Evolutionary conservation across 768 basidiomycete genomes (phyloP).

Genomic region (Rhodotorula sphaerocarpa): DNA sequence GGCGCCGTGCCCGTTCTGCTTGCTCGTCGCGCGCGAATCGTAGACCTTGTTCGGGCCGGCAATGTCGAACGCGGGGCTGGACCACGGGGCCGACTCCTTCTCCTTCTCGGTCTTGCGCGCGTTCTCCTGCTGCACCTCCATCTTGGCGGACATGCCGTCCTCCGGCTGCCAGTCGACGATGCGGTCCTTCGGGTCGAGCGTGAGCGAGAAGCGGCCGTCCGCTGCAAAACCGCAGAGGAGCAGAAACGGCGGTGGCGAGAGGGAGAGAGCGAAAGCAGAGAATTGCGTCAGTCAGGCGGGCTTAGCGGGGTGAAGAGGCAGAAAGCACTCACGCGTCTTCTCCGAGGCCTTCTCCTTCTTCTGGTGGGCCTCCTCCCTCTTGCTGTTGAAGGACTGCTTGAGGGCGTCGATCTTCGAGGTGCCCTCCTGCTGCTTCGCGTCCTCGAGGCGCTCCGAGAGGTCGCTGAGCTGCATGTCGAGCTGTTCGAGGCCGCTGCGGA

Average conservation of each 20-base stretch:
- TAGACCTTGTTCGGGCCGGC: slow-evolving; percentile 29
- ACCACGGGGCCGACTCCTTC: slow-evolving; percentile 53
- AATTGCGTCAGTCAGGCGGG: not conserved
- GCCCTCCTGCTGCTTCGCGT: slow-evolving; percentile 51
- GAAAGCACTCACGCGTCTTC: slow-evolving; percentile 35
- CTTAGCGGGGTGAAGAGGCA: too few relatives aligned
- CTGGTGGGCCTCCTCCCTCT: slow-evolving; percentile 50
- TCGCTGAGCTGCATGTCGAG: slow-evolving; percentile 78
- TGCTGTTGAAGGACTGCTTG: slow-evolving; percentile 59
- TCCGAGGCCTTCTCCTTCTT: slow-evolving; percentile 48
- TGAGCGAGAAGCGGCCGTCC: slow-evolving; percentile 63
- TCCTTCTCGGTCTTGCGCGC: slow-evolving; percentile 45
- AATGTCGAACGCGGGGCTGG: slow-evolving; percentile 42
- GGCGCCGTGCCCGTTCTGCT: not conserved
- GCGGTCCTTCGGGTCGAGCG: slow-evolving; percentile 60
- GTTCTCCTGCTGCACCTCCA: slow-evolving; percentile 47
- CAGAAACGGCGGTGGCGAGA: not conserved
- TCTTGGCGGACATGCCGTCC: slow-evolving; percentile 51
- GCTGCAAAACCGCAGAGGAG: too few relatives aligned
- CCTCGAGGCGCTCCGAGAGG: slow-evolving; percentile 72
- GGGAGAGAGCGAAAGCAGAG: not conserved
- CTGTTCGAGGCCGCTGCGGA: slow-evolving; percentile 74
- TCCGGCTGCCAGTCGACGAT: slow-evolving; percentile 47
- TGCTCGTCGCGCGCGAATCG: not conserved
- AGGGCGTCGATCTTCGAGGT: slow-evolving; percentile 51